phyloP scores from a whole-genome alignment of 495 filamentous ascomycete genomes.

The Penicillium dipodomyicola region DNA sequence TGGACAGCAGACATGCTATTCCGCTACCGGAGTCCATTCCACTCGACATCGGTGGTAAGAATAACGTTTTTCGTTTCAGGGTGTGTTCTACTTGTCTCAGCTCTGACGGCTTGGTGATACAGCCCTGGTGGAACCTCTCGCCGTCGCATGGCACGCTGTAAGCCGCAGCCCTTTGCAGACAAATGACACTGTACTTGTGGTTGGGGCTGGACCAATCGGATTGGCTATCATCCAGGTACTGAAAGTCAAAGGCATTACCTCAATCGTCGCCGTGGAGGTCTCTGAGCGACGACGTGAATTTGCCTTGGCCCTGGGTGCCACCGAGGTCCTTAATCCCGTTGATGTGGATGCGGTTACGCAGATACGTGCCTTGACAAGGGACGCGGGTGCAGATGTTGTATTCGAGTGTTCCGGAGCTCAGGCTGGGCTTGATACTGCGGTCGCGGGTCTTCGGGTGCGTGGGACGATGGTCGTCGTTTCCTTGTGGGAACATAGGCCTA shows the following conservation, averaged over 20 bases:
- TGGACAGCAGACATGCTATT: slow-evolving; percentile 33
- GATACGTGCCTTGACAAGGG: slow-evolving; percentile 19
- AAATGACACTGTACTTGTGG: slow-evolving; percentile 50
- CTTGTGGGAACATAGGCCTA: slow-evolving; percentile 27
- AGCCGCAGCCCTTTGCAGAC: slow-evolving; percentile 50
- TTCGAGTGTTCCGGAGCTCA: slow-evolving; percentile 35
- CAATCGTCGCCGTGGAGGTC: slow-evolving; percentile 51
- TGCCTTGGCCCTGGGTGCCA: slow-evolving; percentile 24
- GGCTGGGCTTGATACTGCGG: slow-evolving; percentile 29
- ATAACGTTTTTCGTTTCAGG: slow-evolving; percentile 18
- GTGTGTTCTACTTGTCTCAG: slow-evolving; percentile 6
- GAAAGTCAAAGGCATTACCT: slow-evolving; percentile 44
- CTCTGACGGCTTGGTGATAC: slow-evolving; percentile 2
- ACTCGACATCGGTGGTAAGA: slow-evolving; percentile 30
- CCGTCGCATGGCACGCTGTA: slow-evolving; percentile 68
- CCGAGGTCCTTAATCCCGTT: slow-evolving; percentile 21
- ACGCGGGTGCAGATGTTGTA: slow-evolving; percentile 19
- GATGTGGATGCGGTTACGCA: slow-evolving; percentile 22
- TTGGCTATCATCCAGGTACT: slow-evolving; percentile 60
- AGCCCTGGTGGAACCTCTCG: slow-evolving; percentile 60
- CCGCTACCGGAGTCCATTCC: slow-evolving; percentile 25
- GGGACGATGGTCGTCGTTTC: slow-evolving; percentile 29
- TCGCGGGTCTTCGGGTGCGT: slow-evolving; percentile 22
- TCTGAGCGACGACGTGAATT: slow-evolving; percentile 19
- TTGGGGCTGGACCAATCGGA: slow-evolving; percentile 64